Evolutionary conservation across 164 flowering plant species (phyloP), one percentile per base, ranked within the genome.

Genomic region (Sedum album): DNA sequence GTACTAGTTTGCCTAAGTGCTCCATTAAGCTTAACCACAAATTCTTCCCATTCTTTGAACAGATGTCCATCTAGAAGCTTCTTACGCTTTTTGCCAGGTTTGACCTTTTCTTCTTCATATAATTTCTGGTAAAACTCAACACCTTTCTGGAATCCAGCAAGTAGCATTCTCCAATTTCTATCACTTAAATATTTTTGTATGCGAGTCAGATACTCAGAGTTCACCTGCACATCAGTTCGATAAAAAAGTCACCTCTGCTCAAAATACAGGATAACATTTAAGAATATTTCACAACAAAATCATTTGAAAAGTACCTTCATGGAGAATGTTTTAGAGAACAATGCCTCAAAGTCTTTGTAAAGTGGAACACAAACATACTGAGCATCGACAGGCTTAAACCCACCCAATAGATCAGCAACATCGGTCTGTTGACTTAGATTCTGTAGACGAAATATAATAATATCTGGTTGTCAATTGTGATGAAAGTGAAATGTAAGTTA

Each of bases 361-460:
- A 95, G 82, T 25, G 90, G 87, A 69, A 84, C 70, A 71, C 88
- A 92, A 15, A 85, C 75, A 68, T 77, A 81, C 21, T 75, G 82
- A 35, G 91, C 86, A 79, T 89, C 88, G 44, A 80, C 75, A 33
- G 99, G 99, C 83, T 85, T 90, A 76, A 88, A 89, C 11, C 99
- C 99, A 48, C 99, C 99, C 69, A 95, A 74, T 42, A 95, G 73
- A 75, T 95, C 97, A 60, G 92, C 87, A 76, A 80, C 81, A 75
- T 95, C 99, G 79, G 94, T 95, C 74, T 95, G 99, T 80, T 95
- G 99, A 76, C 99, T 95, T 51, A 95, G 76, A 73, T 95, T 95
- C 97, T 94, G 89, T 39, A 76, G 67, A 6, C 70, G n/a, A 3
- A 35, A 35, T 35, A 35, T 3, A 3, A 35, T 35, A 35, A 60